A percentile compares a stretch with the other conserved stretches of the same genome.
These are phyloP conservation scores for Trichodelitschia bisporula DNA, from an alignment of 495 filamentous ascomycete genomes.

Conservation along the genomic window DNA sequence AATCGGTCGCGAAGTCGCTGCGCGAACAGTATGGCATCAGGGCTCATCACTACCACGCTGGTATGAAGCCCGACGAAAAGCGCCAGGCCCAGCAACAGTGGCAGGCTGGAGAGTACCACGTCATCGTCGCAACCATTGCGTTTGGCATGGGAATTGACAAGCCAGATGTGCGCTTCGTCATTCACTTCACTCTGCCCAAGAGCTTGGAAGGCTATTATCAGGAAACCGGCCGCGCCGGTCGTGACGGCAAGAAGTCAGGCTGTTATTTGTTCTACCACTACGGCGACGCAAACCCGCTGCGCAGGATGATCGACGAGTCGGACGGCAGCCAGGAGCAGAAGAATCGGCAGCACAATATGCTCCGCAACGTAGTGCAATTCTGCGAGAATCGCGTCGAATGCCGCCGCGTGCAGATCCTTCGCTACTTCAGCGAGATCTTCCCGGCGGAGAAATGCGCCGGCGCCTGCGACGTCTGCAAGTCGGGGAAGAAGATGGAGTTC, in stretches of 20 bases:
- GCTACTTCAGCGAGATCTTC: conserved; percentile 79
- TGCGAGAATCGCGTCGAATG: conserved; percentile 78
- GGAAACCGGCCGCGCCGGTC: conserved; percentile 82
- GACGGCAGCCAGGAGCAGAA: conserved; percentile 58
- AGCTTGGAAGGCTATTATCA: conserved; percentile 97
- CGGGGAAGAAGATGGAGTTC: conserved; percentile 34
- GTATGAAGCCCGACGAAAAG: conserved; percentile 38
- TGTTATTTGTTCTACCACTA: conserved; percentile 82
- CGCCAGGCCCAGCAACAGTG: conserved; percentile 45
- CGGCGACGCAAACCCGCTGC: conserved; percentile 35
- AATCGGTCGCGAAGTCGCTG: conserved; percentile 50
- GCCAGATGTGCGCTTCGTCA: conserved; percentile 80
- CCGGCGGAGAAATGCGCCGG: conserved; percentile 38
- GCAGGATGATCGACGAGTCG: conserved; percentile 52
- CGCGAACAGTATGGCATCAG: conserved; percentile 32
- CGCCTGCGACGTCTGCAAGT: conserved; percentile 72
- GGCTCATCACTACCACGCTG: conserved; percentile 71
- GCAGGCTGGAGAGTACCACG: conserved; percentile 54
- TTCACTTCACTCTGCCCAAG: conserved; percentile 78
- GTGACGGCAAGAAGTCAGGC: conserved; percentile 65
- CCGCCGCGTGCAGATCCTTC: conserved; percentile 63
- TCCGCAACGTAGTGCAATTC: conserved; percentile 57
- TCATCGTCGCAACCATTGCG: conserved; percentile 96
- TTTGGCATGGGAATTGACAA: conserved; percentile 99
- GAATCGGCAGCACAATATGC: conserved; percentile 58